Conservation (phyloP, 108 stramenopile species). For the Cylindrotheca closterium region DNA sequence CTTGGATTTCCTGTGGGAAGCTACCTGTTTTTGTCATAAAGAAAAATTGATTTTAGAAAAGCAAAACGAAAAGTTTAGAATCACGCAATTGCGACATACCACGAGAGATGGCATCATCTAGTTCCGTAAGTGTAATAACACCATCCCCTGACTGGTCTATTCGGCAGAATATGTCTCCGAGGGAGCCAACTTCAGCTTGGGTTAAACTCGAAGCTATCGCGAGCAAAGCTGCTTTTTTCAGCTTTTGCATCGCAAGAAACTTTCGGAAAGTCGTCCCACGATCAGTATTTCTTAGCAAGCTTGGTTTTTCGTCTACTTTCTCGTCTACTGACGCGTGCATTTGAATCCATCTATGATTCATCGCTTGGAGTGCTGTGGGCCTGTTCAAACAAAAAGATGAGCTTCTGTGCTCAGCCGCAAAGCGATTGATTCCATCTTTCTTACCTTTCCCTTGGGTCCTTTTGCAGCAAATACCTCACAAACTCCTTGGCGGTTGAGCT, state of each 20-base stretch:
- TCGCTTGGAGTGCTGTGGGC: conserved; percentile 69
- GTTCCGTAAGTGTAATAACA: conserved; percentile 66
- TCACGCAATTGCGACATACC: conserved; percentile 23
- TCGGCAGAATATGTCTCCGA: conserved; percentile 72
- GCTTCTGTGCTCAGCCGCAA: not conserved
- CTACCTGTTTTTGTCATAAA: conserved; percentile 13
- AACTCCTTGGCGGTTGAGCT: conserved; percentile 72
- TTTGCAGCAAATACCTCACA: conserved; percentile 56
- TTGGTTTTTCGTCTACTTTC: conserved; percentile 16
- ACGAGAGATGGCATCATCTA: conserved; percentile 61
- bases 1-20: conserved; percentile 33
- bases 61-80: conserved; percentile 1
- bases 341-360: conserved; percentile 77
- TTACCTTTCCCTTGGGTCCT: conserved; percentile 55
- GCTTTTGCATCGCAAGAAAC: conserved; percentile 81
- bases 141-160: conserved; percentile 77
- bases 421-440: not conserved
- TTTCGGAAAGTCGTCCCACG: conserved; percentile 59
- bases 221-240: conserved; percentile 83
- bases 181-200: conserved; percentile 61
- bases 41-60: not conserved
- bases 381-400: conserved; percentile 20
- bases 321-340: conserved; percentile 24
- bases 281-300: conserved; percentile 18
- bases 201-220: conserved; percentile 81